A percentile compares a stretch with the other conserved stretches of the same genome.
Evolutionary conservation across 257 asterid genomes (phyloP).

Genomic region (Solanum habrochaites): DNA sequence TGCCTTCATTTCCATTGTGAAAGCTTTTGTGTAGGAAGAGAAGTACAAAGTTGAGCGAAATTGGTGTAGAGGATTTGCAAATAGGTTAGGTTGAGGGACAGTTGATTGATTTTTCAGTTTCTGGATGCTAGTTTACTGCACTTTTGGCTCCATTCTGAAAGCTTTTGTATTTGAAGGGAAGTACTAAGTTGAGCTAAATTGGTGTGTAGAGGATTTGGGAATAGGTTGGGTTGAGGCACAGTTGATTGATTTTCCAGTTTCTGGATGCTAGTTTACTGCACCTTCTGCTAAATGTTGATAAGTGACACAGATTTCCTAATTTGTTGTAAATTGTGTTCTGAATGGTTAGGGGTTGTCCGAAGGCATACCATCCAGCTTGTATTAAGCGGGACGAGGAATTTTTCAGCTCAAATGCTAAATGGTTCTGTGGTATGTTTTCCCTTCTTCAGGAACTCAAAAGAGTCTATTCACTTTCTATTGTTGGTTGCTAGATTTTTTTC

Average conservation of each 20-base stretch:
- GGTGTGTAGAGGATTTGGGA: not conserved
- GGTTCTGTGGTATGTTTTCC: constrained; percentile 56
- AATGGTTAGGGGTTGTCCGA: constrained; percentile 88
- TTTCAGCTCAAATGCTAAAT: constrained; percentile 60
- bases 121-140: not conserved
- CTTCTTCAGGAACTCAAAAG: not conserved
- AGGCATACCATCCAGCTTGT: constrained; percentile 93
- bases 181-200: not conserved
- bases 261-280: not conserved
- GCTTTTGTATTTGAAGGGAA: not conserved
- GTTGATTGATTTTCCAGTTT: not conserved
- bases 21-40: not conserved
- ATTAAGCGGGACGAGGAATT: constrained; percentile 84
- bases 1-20: not conserved
- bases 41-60: not conserved
- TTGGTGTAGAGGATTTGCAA: not conserved
- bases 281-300: not conserved
- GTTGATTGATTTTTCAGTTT: not conserved
- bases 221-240: not conserved
- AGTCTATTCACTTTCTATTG: not conserved
- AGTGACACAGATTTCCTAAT: not conserved
- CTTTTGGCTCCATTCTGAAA: not conserved
- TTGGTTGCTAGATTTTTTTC: not conserved
- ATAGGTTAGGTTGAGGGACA: not conserved
- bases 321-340: not conserved